Evolutionary conservation across 1,284 basidiomycete species (phyloP).

Genomic region (Mycosarcoma mackinlayi): DNA sequence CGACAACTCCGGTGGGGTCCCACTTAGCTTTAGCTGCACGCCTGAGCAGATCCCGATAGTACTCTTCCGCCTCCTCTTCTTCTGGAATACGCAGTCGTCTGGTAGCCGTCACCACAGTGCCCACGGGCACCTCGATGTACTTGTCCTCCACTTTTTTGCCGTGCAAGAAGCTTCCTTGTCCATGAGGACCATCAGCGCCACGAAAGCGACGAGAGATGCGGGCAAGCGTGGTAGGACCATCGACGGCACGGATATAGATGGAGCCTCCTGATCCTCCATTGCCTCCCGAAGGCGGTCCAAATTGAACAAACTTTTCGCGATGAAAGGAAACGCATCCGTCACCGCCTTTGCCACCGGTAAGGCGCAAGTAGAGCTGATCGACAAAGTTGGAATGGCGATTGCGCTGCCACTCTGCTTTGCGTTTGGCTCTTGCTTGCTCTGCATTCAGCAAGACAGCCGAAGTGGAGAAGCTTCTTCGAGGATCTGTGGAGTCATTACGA

Average conservation of each 20-base stretch:
- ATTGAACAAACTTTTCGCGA: slow-evolving; percentile 65
- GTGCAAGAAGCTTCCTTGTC: slow-evolving; percentile 61
- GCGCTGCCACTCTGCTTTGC: slow-evolving; percentile 59
- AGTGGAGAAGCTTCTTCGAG: slow-evolving; percentile 12
- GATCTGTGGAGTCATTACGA: neutral
- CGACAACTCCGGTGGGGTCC: slow-evolving; percentile 40
- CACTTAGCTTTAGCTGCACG: slow-evolving; percentile 41
- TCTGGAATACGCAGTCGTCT: slow-evolving; percentile 39
- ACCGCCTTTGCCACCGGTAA: slow-evolving; percentile 63
- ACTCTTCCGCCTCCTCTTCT: slow-evolving; percentile 46
- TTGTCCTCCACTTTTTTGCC: slow-evolving; percentile 56
- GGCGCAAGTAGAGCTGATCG: slow-evolving; percentile 54
- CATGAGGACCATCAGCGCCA: slow-evolving; percentile 60
- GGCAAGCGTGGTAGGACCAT: slow-evolving; percentile 56
- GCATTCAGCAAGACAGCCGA: slow-evolving; percentile 4
- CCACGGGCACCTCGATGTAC: slow-evolving; percentile 64
- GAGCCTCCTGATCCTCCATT: slow-evolving; percentile 63
- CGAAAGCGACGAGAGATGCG: slow-evolving; percentile 52
- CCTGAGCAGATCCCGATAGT: slow-evolving; percentile 48
- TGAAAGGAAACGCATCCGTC: slow-evolving; percentile 67
- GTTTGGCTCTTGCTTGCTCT: slow-evolving; percentile 37
- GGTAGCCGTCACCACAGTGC: slow-evolving; percentile 62
- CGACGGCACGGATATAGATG: slow-evolving; percentile 59
- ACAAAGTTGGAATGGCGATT: slow-evolving; percentile 59
- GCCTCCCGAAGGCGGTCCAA: slow-evolving; percentile 66